Evolutionary conservation across 768 basidiomycete species (phyloP), one percentile per base, ranked within the genome.

Genomic region (Hericium alpestre): DNA sequence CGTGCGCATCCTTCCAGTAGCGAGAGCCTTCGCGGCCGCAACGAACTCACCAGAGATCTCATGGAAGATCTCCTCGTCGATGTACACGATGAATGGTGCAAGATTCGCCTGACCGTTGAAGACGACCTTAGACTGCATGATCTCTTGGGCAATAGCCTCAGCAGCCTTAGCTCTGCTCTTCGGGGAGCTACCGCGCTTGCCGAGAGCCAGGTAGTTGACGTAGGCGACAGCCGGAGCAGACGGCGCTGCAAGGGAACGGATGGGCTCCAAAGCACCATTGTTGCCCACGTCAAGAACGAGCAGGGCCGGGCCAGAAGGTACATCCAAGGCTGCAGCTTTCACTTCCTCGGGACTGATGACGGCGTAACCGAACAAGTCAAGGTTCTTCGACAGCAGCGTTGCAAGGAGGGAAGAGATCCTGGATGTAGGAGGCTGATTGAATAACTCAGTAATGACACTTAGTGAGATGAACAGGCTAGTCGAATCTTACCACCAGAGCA

Each of bases 181-280:
- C 15, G 20, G 22, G 15, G 18, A 9, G 18, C 37, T 37, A 16
- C 41, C 54, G 12, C 41, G 54, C 39, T 20, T 25, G 6, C 41
- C 40, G n/a, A 56, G 47, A 38, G 55, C 55, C 7, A 16, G 50
- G 22, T 56, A 39, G 55, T 56, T 48, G 55, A 56, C 55, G 38
- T 56, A 56, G 4, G 43, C 55, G 27, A 41, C 32, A 23, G 41
- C 22, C 4, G 49, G 47, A 18, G 22, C 38, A 15, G 22, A 10
- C 8, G 54, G 32, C 20, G 55, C 22, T 7, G 46, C 16, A 16
- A 56, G 25, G 32, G 46, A 50, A 16, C 22, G 48, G 13, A 38
- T 18, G n/a, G 32, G 48, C 11, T 49, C 38, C 8, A 56, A 32
- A 27, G 47, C 25, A 16, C 52, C 52, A 37, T 38, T 38, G 27